These are phyloP conservation scores for Ceratocystis ficicola DNA, from an alignment of 2,329 filamentous ascomycete species.

Conservation along the genomic window DNA sequence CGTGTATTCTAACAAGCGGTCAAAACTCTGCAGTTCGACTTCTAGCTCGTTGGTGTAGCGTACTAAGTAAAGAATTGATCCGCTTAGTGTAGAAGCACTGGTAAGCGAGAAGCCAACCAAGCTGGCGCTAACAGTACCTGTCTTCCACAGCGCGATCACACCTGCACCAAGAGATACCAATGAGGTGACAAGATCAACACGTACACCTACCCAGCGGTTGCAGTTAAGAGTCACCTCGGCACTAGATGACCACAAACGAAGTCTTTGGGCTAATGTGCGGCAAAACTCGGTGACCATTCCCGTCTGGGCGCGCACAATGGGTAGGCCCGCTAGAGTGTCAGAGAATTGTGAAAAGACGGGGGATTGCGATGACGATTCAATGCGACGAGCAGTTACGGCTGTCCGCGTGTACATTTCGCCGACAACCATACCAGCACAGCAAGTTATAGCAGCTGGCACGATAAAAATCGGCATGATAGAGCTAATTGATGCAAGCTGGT, in stretches of 20 bases:
- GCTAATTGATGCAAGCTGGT: conserved; percentile 38
- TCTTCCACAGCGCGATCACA: conserved; percentile 33
- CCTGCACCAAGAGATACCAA: conserved; percentile 35
- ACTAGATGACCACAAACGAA: conserved; percentile 31
- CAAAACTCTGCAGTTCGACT: conserved; percentile 37
- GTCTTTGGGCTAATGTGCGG: conserved; percentile 31
- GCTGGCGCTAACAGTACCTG: conserved; percentile 32
- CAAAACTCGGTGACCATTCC: conserved; percentile 35
- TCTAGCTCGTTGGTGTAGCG: conserved; percentile 37
- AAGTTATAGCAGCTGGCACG: conserved; percentile 36
- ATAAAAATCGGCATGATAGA: conserved; percentile 43
- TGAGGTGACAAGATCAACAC: conserved; percentile 36
- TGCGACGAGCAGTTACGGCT: conserved; percentile 36
- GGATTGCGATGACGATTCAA: conserved; percentile 36
- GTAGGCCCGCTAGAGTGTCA: conserved; percentile 33
- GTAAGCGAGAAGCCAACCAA: conserved; percentile 39
- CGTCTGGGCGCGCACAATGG: conserved; percentile 35
- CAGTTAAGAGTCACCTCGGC: conserved; percentile 35
- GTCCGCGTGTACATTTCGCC: conserved; percentile 34
- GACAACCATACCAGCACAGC: conserved; percentile 35
- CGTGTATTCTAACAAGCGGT: conserved; percentile 32
- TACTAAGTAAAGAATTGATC: conserved; percentile 35
- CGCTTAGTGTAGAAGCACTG: conserved; percentile 35
- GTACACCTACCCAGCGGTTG: conserved; percentile 39
- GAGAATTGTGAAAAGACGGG: conserved; percentile 39